A percentile compares a stretch with the other conserved stretches of the same genome.
Evolutionary conservation across 2,329 filamentous ascomycete genomes (phyloP).

Genomic region (Aspergillus sp.): DNA sequence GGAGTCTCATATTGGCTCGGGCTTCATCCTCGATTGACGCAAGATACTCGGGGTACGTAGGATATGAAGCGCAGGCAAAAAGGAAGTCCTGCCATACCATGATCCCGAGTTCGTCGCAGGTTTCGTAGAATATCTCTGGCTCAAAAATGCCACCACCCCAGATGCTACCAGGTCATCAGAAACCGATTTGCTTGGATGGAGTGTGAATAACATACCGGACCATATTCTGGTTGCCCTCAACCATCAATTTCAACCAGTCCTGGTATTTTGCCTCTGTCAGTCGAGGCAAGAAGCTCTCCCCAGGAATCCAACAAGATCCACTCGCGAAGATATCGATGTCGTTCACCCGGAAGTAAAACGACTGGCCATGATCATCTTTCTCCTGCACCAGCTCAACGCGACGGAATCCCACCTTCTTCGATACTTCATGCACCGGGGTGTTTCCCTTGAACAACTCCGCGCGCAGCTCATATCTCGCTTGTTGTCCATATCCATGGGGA

Average conservation of each 20-base stretch:
- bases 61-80: slow-evolving; percentile 80
- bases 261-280: slow-evolving; percentile 56
- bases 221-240: slow-evolving; percentile 63
- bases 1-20: background rate
- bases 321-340: slow-evolving; percentile 64
- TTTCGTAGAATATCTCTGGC: slow-evolving; percentile 69
- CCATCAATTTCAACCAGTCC: slow-evolving; percentile 61
- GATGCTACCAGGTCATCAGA: background rate
- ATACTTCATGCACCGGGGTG: too few relatives aligned
- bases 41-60: slow-evolving; percentile 28
- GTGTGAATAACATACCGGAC: slow-evolving; percentile 32
- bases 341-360: slow-evolving; percentile 66
- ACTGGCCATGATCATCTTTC: slow-evolving; percentile 55
- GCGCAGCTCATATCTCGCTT: too few relatives aligned
- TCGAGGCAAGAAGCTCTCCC: slow-evolving; percentile 59
- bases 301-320: slow-evolving; percentile 67
- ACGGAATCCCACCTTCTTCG: slow-evolving; percentile 37
- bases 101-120: slow-evolving; percentile 74
- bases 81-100: slow-evolving; percentile 90
- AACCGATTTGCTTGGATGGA: too few relatives aligned
- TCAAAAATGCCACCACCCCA: slow-evolving; percentile 82
- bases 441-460: too few relatives aligned
- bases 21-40: background rate
- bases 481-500: too few relatives aligned
- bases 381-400: slow-evolving; percentile 46